A percentile compares a stretch with the other conserved stretches of the same genome.
These are phyloP conservation scores for Leptodermis oblonga DNA, from an alignment of 257 asterid genomes.

Conservation along the genomic window DNA sequence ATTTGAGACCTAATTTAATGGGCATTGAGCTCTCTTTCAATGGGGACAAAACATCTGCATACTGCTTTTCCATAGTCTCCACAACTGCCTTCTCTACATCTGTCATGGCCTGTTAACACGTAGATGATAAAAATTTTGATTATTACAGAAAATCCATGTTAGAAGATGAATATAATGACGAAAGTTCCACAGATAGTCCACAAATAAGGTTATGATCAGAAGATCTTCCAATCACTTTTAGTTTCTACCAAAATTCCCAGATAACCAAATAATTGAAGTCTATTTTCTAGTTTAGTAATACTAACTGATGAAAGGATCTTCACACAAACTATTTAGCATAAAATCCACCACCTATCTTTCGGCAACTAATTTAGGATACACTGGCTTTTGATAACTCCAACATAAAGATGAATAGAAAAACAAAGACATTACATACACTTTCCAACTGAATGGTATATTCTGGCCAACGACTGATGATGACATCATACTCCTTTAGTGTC, in stretches of 20 bases:
- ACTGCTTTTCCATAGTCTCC: slow-evolving; percentile 83
- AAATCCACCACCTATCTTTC: not conserved
- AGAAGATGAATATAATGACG: slow-evolving; percentile 1
- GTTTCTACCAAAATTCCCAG: not conserved
- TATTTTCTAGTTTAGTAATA: not conserved
- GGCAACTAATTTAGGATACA: not conserved
- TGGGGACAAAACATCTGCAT: slow-evolving; percentile 73
- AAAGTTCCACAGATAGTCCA: not conserved
- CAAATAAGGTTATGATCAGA: not conserved
- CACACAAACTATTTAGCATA: not conserved
- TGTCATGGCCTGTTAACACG: slow-evolving; percentile 57
- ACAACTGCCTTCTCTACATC: slow-evolving; percentile 86
- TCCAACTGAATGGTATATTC: slow-evolving; percentile 77
- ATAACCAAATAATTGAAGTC: not conserved
- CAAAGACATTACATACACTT: slow-evolving; percentile 42
- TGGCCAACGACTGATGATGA: slow-evolving; percentile 88
- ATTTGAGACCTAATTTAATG: slow-evolving; percentile 75
- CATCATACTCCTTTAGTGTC: slow-evolving; percentile 68
- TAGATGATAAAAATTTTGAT: not conserved
- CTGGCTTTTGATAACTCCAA: not conserved
- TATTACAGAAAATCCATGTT: not conserved
- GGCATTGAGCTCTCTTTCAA: slow-evolving; percentile 77
- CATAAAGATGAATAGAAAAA: not conserved
- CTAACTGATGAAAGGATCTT: not conserved
- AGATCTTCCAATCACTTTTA: not conserved